Evolutionary conservation across 768 basidiomycete species (phyloP), one percentile per base, ranked within the genome.

Genomic region (Phylloporus arenicola): DNA sequence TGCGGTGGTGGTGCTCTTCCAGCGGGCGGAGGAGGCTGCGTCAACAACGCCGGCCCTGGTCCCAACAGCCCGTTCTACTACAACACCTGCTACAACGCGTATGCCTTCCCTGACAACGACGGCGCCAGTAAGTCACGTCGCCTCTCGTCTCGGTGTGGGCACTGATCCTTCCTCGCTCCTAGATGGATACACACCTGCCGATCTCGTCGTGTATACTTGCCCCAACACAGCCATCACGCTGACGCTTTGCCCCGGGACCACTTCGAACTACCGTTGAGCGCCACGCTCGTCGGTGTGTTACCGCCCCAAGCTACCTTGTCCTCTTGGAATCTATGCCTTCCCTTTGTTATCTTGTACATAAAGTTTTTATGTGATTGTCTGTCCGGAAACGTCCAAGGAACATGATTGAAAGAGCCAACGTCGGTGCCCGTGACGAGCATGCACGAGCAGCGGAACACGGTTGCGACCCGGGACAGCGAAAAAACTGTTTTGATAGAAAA

Each of bases 91-190:
- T 52, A 44, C 52, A 66, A 68, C 19, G 64, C 67, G 27, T 68
- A 68, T 10, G 64, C 64, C 20, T 66, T 66, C 60, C 64, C 64
- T 19, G 67, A 67, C 52, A 67, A 66, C 34, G 67, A 68, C 16
- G 67, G 67, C 17, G 33, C 64, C 3, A 0, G 64, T 68, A 44
- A 45, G 62, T 54, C 25, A 7, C 6, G 3, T 31, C 14, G 6
- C 12, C 19, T 22, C 6, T n/a, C 19, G 14, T 38, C 13, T 33
- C 6, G 17, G 17, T 13, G 6, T 2, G 19, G 33, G 5, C 43
- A n/a, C 16, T 63, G 10, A 63, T 29, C 29, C 8, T 22, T 14
- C 30, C 10, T 17, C 34, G 7, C 22, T 14, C 29, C 24, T 37
- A 68, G 64, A 0, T 12, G 67, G 64, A 43, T 64, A 55, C 41